A percentile compares a stretch with the other conserved stretches of the same genome.
These are phyloP conservation scores for Rubia yunnanensis DNA, from an alignment of 257 asterid genomes.

Conservation along the genomic window DNA sequence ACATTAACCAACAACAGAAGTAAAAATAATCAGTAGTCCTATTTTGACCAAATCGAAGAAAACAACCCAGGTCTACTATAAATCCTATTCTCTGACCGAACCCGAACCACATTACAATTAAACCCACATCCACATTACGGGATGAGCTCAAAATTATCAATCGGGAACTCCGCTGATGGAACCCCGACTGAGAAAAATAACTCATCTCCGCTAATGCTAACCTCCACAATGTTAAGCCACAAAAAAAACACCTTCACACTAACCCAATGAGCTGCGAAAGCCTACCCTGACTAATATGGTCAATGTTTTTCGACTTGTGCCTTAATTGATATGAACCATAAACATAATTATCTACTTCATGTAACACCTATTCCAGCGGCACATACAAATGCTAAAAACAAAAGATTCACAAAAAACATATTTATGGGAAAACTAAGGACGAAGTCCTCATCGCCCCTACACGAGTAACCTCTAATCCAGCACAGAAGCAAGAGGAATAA, in stretches of 20 bases:
- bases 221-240: constrained; percentile 76
- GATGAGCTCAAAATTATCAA: constrained; percentile 41
- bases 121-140: constrained; percentile 89
- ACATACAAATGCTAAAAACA: too few species aligned
- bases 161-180: constrained; percentile 55
- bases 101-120: constrained; percentile 39
- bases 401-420: too few species aligned
- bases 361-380: too few species aligned
- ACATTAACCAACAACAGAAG: not conserved
- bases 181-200: constrained; percentile 73
- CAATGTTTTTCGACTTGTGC: constrained; percentile 53
- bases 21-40: not conserved
- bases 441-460: too few species aligned
- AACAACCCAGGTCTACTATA: constrained; percentile 17
- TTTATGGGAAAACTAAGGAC: too few species aligned
- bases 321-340: constrained; percentile 62
- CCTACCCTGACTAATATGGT: constrained; percentile 39
- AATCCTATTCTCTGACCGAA: constrained; percentile 12
- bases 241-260: constrained; percentile 57
- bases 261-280: constrained; percentile 41
- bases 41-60: constrained; percentile 23
- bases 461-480: too few species aligned
- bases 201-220: constrained; percentile 35
- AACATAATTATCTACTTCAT: too few species aligned
- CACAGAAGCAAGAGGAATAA: too few species aligned